Percentiles rank a stretch among this genome's conserved stretches.
Evolutionary conservation across 2,329 filamentous ascomycete species (phyloP).

Genomic region (Emergomyces orientalis): DNA sequence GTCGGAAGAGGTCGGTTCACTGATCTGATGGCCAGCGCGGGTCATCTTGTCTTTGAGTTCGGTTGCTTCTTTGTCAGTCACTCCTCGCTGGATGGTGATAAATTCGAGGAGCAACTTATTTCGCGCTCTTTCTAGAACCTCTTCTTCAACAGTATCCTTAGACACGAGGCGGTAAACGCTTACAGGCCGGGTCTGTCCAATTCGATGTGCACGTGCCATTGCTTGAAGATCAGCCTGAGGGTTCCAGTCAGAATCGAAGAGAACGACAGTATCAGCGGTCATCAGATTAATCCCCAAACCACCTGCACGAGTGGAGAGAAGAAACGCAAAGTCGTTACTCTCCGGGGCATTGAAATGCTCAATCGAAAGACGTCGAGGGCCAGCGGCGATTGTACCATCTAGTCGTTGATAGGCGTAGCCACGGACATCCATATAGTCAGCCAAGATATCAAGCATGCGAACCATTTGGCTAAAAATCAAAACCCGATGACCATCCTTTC

Average conservation of each 20-base stretch:
- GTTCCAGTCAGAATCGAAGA: conserved; percentile 97
- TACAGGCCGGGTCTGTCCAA: conserved; percentile 91
- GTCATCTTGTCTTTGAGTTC: conserved; percentile 71
- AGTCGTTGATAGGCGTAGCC: conserved; percentile 94
- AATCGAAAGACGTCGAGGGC: conserved; percentile 81
- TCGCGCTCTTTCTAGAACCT: conserved; percentile 87
- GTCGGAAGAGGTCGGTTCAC: conserved; percentile 80
- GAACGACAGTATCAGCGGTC: conserved; percentile 89
- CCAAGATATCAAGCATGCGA: conserved; percentile 92
- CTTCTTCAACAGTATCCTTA: conserved; percentile 96
- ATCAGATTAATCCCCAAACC: conserved; percentile 92
- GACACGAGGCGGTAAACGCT: conserved; percentile 94
- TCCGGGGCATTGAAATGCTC: conserved; percentile 97
- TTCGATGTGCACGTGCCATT: conserved; percentile 96
- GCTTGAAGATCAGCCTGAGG: conserved; percentile 96
- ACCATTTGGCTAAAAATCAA: conserved; percentile 99
- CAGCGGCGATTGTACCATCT: conserved; percentile 87
- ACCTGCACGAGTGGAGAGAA: conserved; percentile 89
- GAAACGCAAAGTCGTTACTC: conserved; percentile 92
- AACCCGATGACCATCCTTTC: conserved; percentile 86
- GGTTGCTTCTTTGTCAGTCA: conserved; percentile 86
- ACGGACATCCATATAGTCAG: conserved; percentile 83
- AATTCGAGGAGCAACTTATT: conserved; percentile 98
- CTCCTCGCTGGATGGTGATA: conserved; percentile 90
- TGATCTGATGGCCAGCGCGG: conserved; percentile 49